phyloP scores from a whole-genome alignment of 495 filamentous ascomycete genomes.

The Pseudoneurospora amorphoporcata region DNA sequence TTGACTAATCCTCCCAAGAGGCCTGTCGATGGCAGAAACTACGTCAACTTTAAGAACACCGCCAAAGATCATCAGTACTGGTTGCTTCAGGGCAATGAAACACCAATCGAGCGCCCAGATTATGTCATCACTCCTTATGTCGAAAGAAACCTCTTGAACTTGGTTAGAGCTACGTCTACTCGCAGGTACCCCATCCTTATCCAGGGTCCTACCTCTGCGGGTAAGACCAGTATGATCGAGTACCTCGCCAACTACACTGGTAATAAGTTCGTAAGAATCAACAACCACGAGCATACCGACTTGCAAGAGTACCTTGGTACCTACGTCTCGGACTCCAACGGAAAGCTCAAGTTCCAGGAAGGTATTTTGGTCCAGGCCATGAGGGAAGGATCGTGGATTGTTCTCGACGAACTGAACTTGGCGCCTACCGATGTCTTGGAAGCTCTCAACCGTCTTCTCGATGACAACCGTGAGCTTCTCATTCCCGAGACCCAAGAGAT shows the following conservation, averaged over 20 bases:
- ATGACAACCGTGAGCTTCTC: slow-evolving; percentile 95
- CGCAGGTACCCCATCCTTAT: slow-evolving; percentile 89
- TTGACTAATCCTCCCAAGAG: slow-evolving; percentile 63
- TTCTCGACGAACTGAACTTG: slow-evolving; percentile 92
- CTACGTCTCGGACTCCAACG: slow-evolving; percentile 77
- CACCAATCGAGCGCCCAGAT: slow-evolving; percentile 61
- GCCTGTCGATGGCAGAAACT: slow-evolving; percentile 63
- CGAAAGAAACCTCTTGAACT: slow-evolving; percentile 83
- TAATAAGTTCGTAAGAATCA: slow-evolving; percentile 95
- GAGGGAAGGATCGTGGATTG: slow-evolving; percentile 91
- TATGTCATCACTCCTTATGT: slow-evolving; percentile 97
- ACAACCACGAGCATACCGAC: slow-evolving; percentile 98
- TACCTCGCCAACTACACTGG: slow-evolving; percentile 92
- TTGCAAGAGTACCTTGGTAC: slow-evolving; percentile 95
- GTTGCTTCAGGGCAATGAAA: slow-evolving; percentile 63
- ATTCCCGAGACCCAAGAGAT: slow-evolving; percentile 96
- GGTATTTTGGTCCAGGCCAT: slow-evolving; percentile 89
- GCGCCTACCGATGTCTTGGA: slow-evolving; percentile 95
- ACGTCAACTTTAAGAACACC: slow-evolving; percentile 63
- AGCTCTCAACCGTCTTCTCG: slow-evolving; percentile 84
- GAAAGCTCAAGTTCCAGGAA: slow-evolving; percentile 81
- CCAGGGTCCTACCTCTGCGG: slow-evolving; percentile 91
- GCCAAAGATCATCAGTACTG: slow-evolving; percentile 70
- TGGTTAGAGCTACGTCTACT: slow-evolving; percentile 86
- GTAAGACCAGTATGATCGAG: slow-evolving; percentile 99